Evolutionary conservation across 768 basidiomycete species (phyloP).

Genomic region (Tephrocybe rancida): DNA sequence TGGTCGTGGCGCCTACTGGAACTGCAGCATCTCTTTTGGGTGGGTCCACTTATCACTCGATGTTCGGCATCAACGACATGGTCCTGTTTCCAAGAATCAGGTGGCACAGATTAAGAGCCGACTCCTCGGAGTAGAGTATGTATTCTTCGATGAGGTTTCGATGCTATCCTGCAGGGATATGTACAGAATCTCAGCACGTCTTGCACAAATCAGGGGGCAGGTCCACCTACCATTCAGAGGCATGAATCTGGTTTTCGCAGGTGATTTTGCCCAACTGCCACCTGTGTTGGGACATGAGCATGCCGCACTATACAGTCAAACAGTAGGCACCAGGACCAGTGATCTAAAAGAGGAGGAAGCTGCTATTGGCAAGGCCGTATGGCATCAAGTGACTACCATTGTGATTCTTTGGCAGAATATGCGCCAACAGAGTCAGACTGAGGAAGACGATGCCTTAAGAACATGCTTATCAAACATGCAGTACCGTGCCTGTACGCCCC

Average conservation of each 20-base stretch:
- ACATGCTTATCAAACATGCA: constrained; percentile 37
- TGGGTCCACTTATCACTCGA: constrained; percentile 23
- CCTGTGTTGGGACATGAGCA: constrained; percentile 25
- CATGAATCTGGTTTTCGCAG: constrained; percentile 44
- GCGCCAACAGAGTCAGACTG: constrained; percentile 26
- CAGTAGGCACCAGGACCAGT: constrained; percentile 9
- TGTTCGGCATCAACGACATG: constrained; percentile 6
- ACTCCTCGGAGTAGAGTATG: constrained; percentile 34
- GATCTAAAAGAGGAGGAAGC: constrained; percentile 14
- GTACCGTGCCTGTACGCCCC: constrained; percentile 38
- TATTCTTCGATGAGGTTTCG: constrained; percentile 46
- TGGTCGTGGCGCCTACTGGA: constrained; percentile 21
- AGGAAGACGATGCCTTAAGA: constrained; percentile 26
- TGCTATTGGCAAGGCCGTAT: constrained; percentile 27
- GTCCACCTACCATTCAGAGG: constrained; percentile 22
- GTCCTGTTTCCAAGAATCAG: constrained; percentile 5
- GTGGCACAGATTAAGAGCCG: neutral
- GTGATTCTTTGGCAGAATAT: constrained; percentile 32
- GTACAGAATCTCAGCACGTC: constrained; percentile 26
- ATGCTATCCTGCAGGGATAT: constrained; percentile 39
- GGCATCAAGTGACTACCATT: constrained; percentile 32
- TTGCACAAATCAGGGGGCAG: constrained; percentile 21
- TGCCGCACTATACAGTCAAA: constrained; percentile 23
- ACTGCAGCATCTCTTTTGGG: constrained; percentile 21
- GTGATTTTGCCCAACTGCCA: constrained; percentile 49